Conservation (phyloP, 2,329 filamentous ascomycete species). For the Fusarium tricinctum region DNA sequence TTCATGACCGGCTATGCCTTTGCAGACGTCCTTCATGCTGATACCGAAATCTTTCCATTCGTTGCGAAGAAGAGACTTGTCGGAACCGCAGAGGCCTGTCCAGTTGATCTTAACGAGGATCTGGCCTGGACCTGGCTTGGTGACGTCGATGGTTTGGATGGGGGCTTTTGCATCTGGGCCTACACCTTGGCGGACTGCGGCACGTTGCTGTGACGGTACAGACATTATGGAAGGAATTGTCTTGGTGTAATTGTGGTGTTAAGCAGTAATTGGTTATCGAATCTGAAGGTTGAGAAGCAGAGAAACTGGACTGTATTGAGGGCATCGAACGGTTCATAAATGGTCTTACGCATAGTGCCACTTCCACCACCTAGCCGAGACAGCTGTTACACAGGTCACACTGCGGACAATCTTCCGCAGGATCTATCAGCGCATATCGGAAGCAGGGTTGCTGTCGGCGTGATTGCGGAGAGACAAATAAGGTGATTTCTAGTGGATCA, state of each 20-base stretch:
- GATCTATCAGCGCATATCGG: not conserved
- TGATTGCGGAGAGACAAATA: slow-evolving; percentile 4
- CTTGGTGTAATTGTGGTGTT: fast-evolving
- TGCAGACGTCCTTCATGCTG: slow-evolving; percentile 32
- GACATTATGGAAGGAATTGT: slow-evolving; percentile 19
- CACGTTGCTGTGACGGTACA: slow-evolving; percentile 38
- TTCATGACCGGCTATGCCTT: slow-evolving; percentile 75
- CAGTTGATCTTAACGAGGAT: slow-evolving; percentile 46
- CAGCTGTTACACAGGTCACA: not conserved
- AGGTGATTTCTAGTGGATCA: slow-evolving; percentile 12
- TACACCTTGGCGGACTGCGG: slow-evolving; percentile 44
- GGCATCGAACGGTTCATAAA: not conserved
- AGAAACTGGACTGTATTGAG: fast-evolving
- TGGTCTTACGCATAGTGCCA: not conserved
- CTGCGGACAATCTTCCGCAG: not conserved
- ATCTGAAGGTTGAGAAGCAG: no score
- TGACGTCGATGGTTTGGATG: slow-evolving; percentile 39
- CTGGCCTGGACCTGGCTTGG: slow-evolving; percentile 39
- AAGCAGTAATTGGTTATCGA: fast-evolving
- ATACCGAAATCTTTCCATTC: slow-evolving; percentile 46
- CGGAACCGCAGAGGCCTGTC: slow-evolving; percentile 47
- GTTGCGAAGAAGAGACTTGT: slow-evolving; percentile 46
- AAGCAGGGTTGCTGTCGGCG: not conserved
- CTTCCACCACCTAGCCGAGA: not conserved
- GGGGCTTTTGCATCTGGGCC: slow-evolving; percentile 29